Percentiles rank a stretch among this genome's conserved stretches.
Evolutionary conservation across 345 rosid genomes (phyloP).

Genomic region (Euphorbia lathyris): DNA sequence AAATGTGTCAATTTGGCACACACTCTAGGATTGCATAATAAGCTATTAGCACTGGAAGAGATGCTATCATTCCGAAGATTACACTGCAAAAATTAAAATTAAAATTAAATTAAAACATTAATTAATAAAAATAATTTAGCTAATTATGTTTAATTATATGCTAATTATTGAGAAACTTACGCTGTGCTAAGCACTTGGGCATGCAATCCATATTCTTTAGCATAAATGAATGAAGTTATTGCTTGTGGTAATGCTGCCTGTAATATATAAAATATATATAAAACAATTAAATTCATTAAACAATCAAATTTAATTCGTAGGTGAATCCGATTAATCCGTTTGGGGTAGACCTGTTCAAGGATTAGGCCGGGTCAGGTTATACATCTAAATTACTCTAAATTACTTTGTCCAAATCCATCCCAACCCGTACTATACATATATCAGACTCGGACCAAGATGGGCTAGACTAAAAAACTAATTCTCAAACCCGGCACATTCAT

Average conservation of each 20-base stretch:
- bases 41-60: slow-evolving; percentile 60
- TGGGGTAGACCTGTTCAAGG: too few relatives aligned
- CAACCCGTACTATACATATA: too few relatives aligned
- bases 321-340: too few relatives aligned
- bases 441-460: too few relatives aligned
- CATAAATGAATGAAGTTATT: slow-evolving; percentile 67
- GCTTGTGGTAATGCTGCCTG: slow-evolving; percentile 84
- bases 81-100: slow-evolving; percentile 45
- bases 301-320: background rate
- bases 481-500: too few relatives aligned
- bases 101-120: background rate
- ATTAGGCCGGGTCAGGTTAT: too few relatives aligned
- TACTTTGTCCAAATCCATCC: too few relatives aligned
- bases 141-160: background rate
- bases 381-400: too few relatives aligned
- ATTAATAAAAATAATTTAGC: background rate
- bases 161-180: slow-evolving; percentile 38
- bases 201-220: slow-evolving; percentile 73
- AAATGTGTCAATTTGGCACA: background rate
- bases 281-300: too few relatives aligned
- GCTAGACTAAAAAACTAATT: too few relatives aligned
- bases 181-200: slow-evolving; percentile 83
- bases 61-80: slow-evolving; percentile 64
- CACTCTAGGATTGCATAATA: slow-evolving; percentile 47
- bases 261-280: background rate